Percentiles rank a stretch among this genome's conserved stretches.
Conservation (phyloP, 352 stramenopile species). For the Globisporangium echinulatum region DNA sequence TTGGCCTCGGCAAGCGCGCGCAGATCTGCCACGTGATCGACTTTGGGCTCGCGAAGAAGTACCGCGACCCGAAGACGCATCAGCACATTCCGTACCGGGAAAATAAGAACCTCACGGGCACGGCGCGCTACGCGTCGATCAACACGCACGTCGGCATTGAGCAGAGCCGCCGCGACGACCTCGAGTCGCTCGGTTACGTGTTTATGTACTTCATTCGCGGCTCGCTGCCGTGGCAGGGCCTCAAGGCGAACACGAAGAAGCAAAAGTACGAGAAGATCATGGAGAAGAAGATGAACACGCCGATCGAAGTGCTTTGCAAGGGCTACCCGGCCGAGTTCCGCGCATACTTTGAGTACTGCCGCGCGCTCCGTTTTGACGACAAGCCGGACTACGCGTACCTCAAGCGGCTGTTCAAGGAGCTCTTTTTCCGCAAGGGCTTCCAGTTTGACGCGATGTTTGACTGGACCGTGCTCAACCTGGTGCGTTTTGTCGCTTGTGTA, state of each 20-base stretch:
- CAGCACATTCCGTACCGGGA: conserved; percentile 90
- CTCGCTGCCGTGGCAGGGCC: conserved; percentile 96
- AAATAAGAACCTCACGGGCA: conserved; percentile 93
- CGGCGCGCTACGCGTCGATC: conserved; percentile 96
- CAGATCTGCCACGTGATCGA: conserved; percentile 86
- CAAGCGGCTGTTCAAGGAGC: conserved; percentile 97
- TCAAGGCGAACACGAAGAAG: conserved; percentile 94
- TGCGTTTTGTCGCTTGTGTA: conserved; percentile 15
- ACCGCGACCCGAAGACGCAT: conserved; percentile 84
- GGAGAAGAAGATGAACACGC: conserved; percentile 97
- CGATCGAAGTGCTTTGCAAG: conserved; percentile 91
- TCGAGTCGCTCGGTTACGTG: conserved; percentile 96
- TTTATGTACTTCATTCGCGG: conserved; percentile 94
- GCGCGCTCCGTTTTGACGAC: conserved; percentile 81
- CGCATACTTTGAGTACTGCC: conserved; percentile 95
- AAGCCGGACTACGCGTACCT: conserved; percentile 87
- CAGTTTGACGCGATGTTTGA: conserved; percentile 99
- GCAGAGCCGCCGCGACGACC: conserved; percentile 95
- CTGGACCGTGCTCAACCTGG: conserved; percentile 94
- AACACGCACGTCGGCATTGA: conserved; percentile 99
- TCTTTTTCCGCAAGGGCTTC: conserved; percentile 98
- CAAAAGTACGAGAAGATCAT: conserved; percentile 98
- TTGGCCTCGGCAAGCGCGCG: conserved; percentile 82
- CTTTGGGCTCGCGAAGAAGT: conserved; percentile 89
- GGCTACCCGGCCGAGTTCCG: conserved; percentile 95